phyloP scores from a whole-genome alignment of 306 rosid genomes.

The Fagus sylvatica region DNA sequence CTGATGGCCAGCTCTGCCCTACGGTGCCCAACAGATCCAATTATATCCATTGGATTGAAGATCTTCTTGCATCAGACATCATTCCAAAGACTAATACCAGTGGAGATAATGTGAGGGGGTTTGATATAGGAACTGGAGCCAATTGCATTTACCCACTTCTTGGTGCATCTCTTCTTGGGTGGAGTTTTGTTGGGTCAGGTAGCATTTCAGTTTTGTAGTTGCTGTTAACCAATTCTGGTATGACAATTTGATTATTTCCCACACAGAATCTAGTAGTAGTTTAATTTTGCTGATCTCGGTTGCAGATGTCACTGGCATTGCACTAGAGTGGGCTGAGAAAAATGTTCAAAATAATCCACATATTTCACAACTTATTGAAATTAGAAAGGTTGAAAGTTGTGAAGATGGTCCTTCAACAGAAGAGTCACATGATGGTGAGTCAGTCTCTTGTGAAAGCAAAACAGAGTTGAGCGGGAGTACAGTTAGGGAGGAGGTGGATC shows the following conservation, averaged over 20 bases:
- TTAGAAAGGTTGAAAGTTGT: constrained; percentile 62
- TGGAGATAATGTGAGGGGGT: constrained; percentile 59
- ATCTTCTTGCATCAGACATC: constrained; percentile 68
- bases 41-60: constrained; percentile 87
- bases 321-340: constrained; percentile 79
- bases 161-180: constrained; percentile 79
- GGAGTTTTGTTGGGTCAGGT: constrained; percentile 96
- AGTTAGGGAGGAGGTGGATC: constrained; percentile 33
- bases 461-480: constrained; percentile 15
- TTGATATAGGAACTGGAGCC: constrained; percentile 95
- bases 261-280: not conserved
- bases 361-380: constrained; percentile 67
- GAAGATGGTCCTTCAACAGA: constrained; percentile 20
- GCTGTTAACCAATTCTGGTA: not conserved
- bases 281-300: constrained; percentile 20
- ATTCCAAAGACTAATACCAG: constrained; percentile 34
- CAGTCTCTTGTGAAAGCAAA: constrained; percentile 17
- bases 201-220: constrained; percentile 8
- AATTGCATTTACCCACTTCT: constrained; percentile 95
- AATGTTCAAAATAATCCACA: constrained; percentile 69
- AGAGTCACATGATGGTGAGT: constrained; percentile 29
- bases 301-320: constrained; percentile 82
- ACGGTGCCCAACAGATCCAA: constrained; percentile 91
- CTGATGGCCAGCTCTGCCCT: constrained; percentile 92
- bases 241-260: constrained; percentile 10